These are phyloP conservation scores for Hymenoscyphus occultus DNA, from an alignment of 2,329 filamentous ascomycete genomes.

Conservation along the genomic window DNA sequence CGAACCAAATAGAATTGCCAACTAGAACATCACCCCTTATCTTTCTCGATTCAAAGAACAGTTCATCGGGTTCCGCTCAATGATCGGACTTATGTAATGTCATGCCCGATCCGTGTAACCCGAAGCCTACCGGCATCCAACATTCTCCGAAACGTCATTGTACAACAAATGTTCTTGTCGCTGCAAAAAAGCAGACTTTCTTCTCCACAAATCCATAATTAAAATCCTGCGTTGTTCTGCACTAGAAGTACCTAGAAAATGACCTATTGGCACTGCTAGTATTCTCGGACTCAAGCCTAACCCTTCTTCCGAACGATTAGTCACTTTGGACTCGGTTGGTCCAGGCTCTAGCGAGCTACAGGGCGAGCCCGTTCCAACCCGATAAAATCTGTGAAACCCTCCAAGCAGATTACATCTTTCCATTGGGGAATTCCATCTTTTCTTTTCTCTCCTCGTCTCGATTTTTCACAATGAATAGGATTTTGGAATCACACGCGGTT, in stretches of 20 bases:
- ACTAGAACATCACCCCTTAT: no score
- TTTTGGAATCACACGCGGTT: slow-evolving; percentile 1
- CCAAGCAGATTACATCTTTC: background rate
- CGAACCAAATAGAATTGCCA: no score
- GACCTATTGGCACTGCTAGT: background rate
- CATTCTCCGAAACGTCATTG: background rate
- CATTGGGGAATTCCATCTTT: background rate
- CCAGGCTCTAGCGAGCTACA: background rate
- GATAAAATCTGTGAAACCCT: background rate
- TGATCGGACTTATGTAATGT: background rate
- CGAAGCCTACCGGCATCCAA: background rate
- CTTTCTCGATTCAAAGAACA: background rate
- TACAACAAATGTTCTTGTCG: background rate
- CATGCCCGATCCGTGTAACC: background rate
- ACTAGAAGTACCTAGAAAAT: no score
- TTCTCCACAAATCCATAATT: background rate
- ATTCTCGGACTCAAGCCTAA: background rate
- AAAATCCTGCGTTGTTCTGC: background rate
- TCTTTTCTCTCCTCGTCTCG: background rate
- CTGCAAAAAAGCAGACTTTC: background rate
- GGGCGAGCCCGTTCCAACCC: background rate
- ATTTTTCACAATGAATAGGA: background rate
- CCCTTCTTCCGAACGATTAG: background rate
- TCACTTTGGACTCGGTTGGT: background rate
- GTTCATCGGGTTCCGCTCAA: background rate